Conservation (phyloP, 108 stramenopile species). For the Discostella pseudostelligera region DNA sequence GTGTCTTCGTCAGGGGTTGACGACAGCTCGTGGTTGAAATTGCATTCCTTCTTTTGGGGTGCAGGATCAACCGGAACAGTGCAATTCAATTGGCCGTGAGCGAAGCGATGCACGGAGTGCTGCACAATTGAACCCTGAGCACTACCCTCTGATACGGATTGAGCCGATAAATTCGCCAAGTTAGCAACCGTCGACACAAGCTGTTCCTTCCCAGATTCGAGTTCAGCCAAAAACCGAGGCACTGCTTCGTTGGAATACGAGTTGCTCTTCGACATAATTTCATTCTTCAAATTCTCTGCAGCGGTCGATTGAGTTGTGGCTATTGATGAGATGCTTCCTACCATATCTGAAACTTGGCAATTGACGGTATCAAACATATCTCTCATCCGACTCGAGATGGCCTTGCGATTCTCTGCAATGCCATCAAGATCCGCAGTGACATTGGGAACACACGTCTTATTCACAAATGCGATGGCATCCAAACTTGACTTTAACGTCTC, state of each 20-base stretch:
- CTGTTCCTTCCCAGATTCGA: constrained; percentile 32
- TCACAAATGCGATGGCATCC: constrained; percentile 20
- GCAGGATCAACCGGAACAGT: constrained; percentile 40
- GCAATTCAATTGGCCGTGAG: constrained; percentile 37
- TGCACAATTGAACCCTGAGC: constrained; percentile 7
- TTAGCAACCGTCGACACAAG: constrained; percentile 17
- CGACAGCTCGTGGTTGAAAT: constrained; percentile 40
- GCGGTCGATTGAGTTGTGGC: constrained; percentile 28
- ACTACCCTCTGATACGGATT: constrained; percentile 15
- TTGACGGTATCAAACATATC: constrained; percentile 14
- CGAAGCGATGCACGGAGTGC: constrained; percentile 45
- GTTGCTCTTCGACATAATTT: constrained; percentile 5
- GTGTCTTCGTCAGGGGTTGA: constrained; percentile 47
- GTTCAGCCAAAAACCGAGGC: constrained; percentile 26
- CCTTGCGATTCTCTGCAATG: constrained; percentile 7
- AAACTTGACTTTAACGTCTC: constrained; percentile 22
- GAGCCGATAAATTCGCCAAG: constrained; percentile 16
- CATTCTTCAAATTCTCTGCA: constrained; percentile 15
- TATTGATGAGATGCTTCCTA: constrained; percentile 18
- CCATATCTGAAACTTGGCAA: constrained; percentile 12
- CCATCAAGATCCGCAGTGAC: constrained; percentile 20
- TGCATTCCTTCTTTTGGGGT: constrained; percentile 24
- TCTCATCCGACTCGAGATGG: constrained; percentile 17
- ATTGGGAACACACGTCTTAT: constrained; percentile 6
- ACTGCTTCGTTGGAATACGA: constrained; percentile 12